These are phyloP conservation scores for Termitomyces sp. DNA, from an alignment of 768 basidiomycete species.

Conservation along the genomic window DNA sequence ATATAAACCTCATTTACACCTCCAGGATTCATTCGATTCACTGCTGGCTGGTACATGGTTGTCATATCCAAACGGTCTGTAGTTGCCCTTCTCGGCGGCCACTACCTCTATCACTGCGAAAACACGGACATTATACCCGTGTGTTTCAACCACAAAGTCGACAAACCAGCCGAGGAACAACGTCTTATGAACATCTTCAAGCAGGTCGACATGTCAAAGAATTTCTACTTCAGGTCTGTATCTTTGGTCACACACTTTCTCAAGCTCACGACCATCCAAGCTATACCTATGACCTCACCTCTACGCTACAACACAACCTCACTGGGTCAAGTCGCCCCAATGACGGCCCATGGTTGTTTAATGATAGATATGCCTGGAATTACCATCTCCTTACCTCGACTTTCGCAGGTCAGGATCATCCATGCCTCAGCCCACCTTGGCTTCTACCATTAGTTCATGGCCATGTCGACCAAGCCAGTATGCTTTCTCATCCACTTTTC, in stretches of 20 bases:
- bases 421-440: conserved; percentile 68
- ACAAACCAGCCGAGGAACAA: conserved; percentile 86
- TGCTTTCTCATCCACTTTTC: conserved; percentile 26
- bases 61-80: conserved; percentile 86
- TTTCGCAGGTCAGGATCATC: conserved; percentile 45
- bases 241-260: not conserved
- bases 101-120: conserved; percentile 96
- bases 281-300: conserved; percentile 95
- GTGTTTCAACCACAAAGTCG: conserved; percentile 76
- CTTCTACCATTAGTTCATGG: conserved; percentile 91
- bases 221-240: conserved; percentile 92
- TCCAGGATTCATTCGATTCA: conserved; percentile 89
- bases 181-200: conserved; percentile 89
- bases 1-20: not conserved
- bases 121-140: conserved; percentile 82
- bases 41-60: conserved; percentile 95
- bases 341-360: conserved; percentile 63
- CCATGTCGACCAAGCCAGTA: conserved; percentile 97
- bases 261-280: conserved; percentile 38
- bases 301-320: conserved; percentile 92
- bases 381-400: conserved; percentile 77
- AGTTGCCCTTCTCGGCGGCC: conserved; percentile 91
- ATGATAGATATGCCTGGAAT: conserved; percentile 94
- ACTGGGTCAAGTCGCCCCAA: conserved; percentile 50
- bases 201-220: conserved; percentile 97